A percentile compares a stretch with the other conserved stretches of the same genome.
Evolutionary conservation across 2,329 filamentous ascomycete genomes (phyloP).

Genomic region (Penicillium sp.): DNA sequence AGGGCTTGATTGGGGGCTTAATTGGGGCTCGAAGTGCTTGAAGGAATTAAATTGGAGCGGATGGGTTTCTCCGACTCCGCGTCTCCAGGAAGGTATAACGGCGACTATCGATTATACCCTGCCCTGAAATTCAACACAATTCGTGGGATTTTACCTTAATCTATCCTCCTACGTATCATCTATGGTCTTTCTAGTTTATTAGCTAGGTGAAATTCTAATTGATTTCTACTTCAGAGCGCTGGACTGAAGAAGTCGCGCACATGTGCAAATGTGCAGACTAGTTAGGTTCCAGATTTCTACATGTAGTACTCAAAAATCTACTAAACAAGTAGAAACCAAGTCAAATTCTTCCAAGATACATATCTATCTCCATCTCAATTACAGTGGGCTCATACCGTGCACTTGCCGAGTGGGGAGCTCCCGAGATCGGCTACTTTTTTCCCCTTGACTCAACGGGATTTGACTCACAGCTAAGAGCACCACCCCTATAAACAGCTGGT

Average conservation of each 20-base stretch:
- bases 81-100: not conserved
- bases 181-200: not conserved
- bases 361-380: not conserved
- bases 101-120: not conserved
- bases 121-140: not conserved
- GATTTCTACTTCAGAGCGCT: not conserved
- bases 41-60: constrained; percentile 20
- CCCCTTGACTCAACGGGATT: not conserved
- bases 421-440: constrained; percentile 23
- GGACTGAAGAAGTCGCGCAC: not conserved
- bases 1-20: not conserved
- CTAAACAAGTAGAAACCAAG: not conserved
- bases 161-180: not conserved
- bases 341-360: not conserved
- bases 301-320: not conserved
- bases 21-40: not conserved
- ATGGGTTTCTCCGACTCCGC: constrained; percentile 33
- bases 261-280: not conserved
- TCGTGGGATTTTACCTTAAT: not conserved
- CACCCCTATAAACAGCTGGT: not conserved
- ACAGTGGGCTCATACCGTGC: constrained; percentile 8
- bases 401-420: constrained; percentile 15
- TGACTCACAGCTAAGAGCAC: constrained; percentile 12
- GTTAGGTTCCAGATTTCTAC: too few species aligned
- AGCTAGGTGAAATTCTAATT: not conserved